phyloP scores from a whole-genome alignment of 352 stramenopile genomes.

The Elongisporangium anandrum region DNA sequence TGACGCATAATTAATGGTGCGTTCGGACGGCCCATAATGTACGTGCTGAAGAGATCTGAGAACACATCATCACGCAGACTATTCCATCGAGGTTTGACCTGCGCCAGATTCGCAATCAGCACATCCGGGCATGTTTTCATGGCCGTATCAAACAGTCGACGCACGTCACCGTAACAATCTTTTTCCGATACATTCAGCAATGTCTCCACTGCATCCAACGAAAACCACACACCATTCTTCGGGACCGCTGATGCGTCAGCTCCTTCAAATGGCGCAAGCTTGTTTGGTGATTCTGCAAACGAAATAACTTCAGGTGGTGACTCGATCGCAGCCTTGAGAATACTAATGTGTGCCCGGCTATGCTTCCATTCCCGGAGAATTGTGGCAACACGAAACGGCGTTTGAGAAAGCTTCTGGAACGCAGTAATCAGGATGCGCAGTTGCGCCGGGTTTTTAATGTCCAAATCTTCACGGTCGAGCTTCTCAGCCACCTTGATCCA shows the following conservation, averaged over 20 bases:
- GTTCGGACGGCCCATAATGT: conserved; percentile 83
- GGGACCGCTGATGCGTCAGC: conserved; percentile 80
- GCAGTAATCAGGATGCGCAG: conserved; percentile 71
- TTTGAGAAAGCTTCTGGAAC: conserved; percentile 79
- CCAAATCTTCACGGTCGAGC: conserved; percentile 71
- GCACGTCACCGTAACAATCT: conserved; percentile 80
- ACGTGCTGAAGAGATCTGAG: conserved; percentile 82
- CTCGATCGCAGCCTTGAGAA: conserved; percentile 77
- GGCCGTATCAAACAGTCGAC: conserved; percentile 67
- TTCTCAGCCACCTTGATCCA: conserved; percentile 85
- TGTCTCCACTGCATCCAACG: conserved; percentile 77
- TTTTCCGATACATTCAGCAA: conserved; percentile 75
- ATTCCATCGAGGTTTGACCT: conserved; percentile 76
- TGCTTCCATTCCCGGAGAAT: conserved; percentile 79
- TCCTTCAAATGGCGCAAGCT: conserved; percentile 81
- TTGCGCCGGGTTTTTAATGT: conserved; percentile 56
- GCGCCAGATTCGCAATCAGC: conserved; percentile 81
- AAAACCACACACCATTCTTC: conserved; percentile 87
- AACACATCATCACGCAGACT: conserved; percentile 81
- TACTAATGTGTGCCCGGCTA: conserved; percentile 66
- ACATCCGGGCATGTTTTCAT: conserved; percentile 86
- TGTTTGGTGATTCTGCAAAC: conserved; percentile 76
- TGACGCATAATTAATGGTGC: conserved; percentile 86
- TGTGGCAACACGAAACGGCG: conserved; percentile 70
- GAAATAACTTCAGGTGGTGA: conserved; percentile 74